Evolutionary conservation across 768 basidiomycete genomes (phyloP).

Genomic region (Lactifluus hygrophoroides): DNA sequence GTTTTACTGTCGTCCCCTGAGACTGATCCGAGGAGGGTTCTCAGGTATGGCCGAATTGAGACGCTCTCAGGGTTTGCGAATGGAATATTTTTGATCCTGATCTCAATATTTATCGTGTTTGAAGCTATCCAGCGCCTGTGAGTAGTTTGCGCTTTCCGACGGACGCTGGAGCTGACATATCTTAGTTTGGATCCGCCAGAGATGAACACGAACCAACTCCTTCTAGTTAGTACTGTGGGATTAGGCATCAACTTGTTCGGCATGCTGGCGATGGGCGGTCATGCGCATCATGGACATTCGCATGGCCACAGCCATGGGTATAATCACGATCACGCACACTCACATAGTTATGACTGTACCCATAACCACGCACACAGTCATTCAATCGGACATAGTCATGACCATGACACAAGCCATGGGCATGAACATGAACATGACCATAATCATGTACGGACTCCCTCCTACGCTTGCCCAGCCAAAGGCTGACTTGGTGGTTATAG

Average conservation of each 20-base stretch:
- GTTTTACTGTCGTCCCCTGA: not conserved
- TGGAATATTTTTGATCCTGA: conserved; percentile 86
- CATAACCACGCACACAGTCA: conserved; percentile 3
- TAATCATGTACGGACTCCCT: not conserved
- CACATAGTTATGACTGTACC: too few species aligned
- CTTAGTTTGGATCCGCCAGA: conserved; percentile 85
- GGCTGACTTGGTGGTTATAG: conserved; percentile 8
- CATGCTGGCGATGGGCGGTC: conserved; percentile 98
- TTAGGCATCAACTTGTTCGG: conserved; percentile 93
- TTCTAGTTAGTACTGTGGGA: conserved; percentile 84
- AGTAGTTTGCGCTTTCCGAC: conserved; percentile 10
- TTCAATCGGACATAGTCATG: conserved; percentile 20
- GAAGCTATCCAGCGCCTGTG: conserved; percentile 95
- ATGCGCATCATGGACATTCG: conserved; percentile 74
- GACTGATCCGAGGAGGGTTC: not conserved
- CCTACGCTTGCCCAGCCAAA: not conserved
- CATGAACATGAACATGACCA: conserved; percentile 20
- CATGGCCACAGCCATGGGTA: conserved; percentile 30
- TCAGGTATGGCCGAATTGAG: conserved; percentile 90
- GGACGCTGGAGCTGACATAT: not conserved
- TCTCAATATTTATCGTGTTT: conserved; percentile 97
- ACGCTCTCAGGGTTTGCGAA: conserved; percentile 98
- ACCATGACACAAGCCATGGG: conserved; percentile 25
- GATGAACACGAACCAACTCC: conserved; percentile 91
- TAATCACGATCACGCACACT: conserved; percentile 23